Conservation (phyloP, 1,284 basidiomycete genomes). For the Papiliotrema fonsecae region DNA sequence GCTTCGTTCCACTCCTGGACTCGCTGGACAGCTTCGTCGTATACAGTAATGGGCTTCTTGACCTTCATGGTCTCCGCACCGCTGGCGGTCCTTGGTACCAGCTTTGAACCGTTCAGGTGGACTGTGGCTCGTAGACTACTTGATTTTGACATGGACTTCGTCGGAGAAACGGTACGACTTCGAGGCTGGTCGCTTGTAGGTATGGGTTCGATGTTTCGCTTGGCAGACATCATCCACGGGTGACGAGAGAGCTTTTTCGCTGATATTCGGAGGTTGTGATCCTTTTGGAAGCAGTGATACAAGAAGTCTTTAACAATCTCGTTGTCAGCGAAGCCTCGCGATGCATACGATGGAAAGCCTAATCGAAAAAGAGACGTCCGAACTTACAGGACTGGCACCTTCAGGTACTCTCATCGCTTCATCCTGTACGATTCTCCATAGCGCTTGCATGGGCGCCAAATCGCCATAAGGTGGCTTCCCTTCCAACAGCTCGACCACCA, state of each 20-base stretch:
- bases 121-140: neutral
- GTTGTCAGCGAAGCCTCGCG: neutral
- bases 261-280: conserved; percentile 85
- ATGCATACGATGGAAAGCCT: neutral
- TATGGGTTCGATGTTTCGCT: conserved; percentile 53
- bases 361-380: neutral
- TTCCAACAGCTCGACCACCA: conserved; percentile 92
- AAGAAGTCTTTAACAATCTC: conserved; percentile 94
- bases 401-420: conserved; percentile 94
- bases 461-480: conserved; percentile 94
- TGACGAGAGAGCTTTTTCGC: conserved; percentile 89
- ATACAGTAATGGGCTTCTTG: conserved; percentile 63
- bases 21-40: conserved; percentile 86
- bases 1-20: conserved; percentile 99
- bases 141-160: neutral
- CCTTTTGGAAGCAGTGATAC: conserved; percentile 97
- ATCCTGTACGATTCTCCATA: conserved; percentile 97
- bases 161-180: neutral
- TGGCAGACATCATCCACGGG: conserved; percentile 89
- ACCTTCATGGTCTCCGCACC: conserved; percentile 37
- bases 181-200: neutral
- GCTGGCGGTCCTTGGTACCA: neutral
- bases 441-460: conserved; percentile 93
- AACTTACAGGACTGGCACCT: conserved; percentile 64
- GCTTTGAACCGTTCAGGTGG: neutral